phyloP scores from a whole-genome alignment of 2,329 filamentous ascomycete species.

The Arthrobotrys pseudoclavata region DNA sequence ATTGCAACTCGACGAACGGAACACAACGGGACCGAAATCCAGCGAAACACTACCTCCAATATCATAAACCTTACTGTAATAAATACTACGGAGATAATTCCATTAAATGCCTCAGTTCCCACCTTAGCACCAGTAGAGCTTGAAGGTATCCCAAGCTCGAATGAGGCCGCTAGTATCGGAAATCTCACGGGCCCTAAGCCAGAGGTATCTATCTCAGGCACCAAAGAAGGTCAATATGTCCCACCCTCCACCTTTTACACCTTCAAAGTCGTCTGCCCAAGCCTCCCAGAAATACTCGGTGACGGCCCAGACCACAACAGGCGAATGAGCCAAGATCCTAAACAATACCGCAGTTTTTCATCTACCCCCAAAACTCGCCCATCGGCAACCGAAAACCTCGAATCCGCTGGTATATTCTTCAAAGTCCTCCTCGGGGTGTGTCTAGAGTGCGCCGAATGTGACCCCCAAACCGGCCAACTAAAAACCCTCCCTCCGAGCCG shows the following conservation, averaged over 20 bases:
- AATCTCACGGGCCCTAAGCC: not conserved
- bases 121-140: not conserved
- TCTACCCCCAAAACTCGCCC: not conserved
- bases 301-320: not conserved
- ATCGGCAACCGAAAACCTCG: not conserved
- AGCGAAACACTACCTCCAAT: not conserved
- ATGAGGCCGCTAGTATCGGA: not conserved
- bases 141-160: not conserved
- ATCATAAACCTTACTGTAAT: not conserved
- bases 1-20: not conserved
- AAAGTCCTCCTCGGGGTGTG: not conserved
- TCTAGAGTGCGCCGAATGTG: not conserved
- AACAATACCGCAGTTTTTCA: not conserved
- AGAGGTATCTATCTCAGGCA: not conserved
- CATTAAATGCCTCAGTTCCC: not conserved
- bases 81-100: not conserved
- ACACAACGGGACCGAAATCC: not conserved
- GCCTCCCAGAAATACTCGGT: not conserved
- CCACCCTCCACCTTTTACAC: not conserved
- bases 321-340: conserved; percentile 3
- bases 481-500: not conserved
- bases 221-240: not conserved
- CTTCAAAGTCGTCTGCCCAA: not conserved
- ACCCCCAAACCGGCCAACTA: not conserved
- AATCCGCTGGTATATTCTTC: not conserved